These are phyloP conservation scores for Eimeria tenella DNA, from an alignment of 169 alveolate genomes.

Conservation along the genomic window DNA sequence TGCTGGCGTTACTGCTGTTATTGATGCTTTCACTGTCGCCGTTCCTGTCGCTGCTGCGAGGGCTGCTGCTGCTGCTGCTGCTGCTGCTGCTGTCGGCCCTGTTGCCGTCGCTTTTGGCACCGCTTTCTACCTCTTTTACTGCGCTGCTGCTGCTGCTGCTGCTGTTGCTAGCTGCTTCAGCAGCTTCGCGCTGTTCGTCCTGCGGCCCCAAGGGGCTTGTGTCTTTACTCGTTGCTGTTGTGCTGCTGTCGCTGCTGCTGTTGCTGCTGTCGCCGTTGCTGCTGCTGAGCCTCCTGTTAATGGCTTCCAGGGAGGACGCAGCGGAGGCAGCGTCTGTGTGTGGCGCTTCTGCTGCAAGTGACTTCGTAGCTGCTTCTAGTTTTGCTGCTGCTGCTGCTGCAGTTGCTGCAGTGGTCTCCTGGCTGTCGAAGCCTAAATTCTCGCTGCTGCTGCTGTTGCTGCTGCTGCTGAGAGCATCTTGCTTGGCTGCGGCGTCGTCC, in stretches of 20 bases:
- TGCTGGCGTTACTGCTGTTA: not conserved
- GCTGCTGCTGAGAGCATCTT: not conserved
- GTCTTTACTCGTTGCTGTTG: conserved; percentile 65
- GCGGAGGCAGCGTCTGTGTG: not conserved
- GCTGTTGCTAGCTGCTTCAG: not conserved
- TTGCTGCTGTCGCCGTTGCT: conserved; percentile 10
- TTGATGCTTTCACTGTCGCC: not conserved
- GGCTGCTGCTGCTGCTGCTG: conserved; percentile 12
- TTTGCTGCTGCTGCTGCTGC: conserved; percentile 21
- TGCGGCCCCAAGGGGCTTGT: conserved; percentile 51
- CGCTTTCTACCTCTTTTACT: too few species aligned
- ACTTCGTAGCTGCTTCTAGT: not conserved
- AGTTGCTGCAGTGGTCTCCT: not conserved
- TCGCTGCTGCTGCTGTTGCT: not conserved
- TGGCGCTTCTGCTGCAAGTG: not conserved
- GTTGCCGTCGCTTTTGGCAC: too few species aligned
- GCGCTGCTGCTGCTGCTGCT: too few species aligned
- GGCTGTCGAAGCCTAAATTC: not conserved
- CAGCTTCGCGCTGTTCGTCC: not conserved
- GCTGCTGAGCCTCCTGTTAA: not conserved
- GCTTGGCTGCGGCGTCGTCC: not conserved
- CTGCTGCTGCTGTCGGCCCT: too few species aligned
- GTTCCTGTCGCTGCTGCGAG: not conserved
- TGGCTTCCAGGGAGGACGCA: not conserved
- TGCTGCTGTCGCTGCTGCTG: conserved; percentile 59